Base-by-base conservation (phyloP, 1,139 yeast species). In the Magnusiomyces tetraspermus region DNA sequence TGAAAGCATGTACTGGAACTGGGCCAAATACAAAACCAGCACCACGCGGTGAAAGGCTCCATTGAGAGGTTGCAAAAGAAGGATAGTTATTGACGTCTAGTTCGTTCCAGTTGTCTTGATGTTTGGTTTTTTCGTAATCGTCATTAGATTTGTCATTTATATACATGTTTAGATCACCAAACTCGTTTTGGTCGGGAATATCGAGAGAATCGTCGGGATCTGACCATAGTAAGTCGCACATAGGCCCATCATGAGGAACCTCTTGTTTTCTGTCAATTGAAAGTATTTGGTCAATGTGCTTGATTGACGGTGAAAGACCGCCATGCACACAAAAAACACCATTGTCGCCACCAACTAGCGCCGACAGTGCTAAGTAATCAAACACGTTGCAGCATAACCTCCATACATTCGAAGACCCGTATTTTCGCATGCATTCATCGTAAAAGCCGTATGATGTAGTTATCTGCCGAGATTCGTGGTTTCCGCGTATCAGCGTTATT, bases 181-280 rank as follows among this genome's bases (percentile, higher is more conserved):
- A 43, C 17, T 41, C 48, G 30, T 24, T 33, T n/a, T 48, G 31
- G 3, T 31, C 30, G 10, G 49, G 36, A 11, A 48, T 55, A 43
- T 64, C 67, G 37, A 66, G 53, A 13, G 65, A 82, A 76, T 76
- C 96, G 65, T 92, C 98, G 1, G 98, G 98, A 64, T 92, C 98
- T 2, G 95, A 85, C 98, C 98, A 92, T 53, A 92, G 74, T 63
- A 92, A 73, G 67, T 92, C 98, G 72, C 98, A 92, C 96, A 92
- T 90, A 42, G 97, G 96, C 38, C 98, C 98, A 70, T 90, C 97
- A n/a, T n/a, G n/a, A n/a, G n/a, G n/a, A n/a, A n/a, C n/a, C n/a
- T n/a, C n/a, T n/a, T n/a, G n/a, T n/a, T 80, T 82, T 62, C 97
- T 74, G 67, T 89, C 94, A 56, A 89, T 80, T 55, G 81, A 79